phyloP scores from a whole-genome alignment of 1,139 yeast genomes.

The Yamadazyma buinensis region DNA sequence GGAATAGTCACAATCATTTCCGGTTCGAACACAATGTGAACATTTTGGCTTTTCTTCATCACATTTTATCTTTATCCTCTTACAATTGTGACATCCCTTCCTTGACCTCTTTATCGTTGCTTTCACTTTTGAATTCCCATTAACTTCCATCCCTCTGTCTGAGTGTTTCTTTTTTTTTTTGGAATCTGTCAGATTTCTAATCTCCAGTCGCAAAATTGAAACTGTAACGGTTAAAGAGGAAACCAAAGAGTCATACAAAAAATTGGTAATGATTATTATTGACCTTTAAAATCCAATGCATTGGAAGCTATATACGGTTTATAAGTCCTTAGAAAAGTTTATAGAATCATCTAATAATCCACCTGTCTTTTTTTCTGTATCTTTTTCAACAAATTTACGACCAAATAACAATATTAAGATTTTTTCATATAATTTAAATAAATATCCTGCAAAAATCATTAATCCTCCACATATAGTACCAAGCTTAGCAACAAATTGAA shows the following conservation, averaged over 20 bases:
- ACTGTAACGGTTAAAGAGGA: no score
- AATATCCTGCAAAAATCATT: conserved; percentile 48
- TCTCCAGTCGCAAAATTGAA: no score
- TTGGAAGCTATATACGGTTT: no score
- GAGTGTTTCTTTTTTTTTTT: background rate
- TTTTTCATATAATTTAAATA: conserved; percentile 48
- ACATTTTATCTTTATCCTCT: conserved; percentile 67
- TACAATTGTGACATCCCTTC: conserved; percentile 67
- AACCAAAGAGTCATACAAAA: no score
- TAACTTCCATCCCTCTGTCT: background rate
- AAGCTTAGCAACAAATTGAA: conserved; percentile 71
- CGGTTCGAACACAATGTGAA: conserved; percentile 50
- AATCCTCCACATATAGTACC: conserved; percentile 80
- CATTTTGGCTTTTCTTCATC: conserved; percentile 69
- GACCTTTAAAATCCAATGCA: no score
- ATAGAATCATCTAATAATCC: conserved; percentile 24
- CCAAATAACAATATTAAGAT: conserved; percentile 44
- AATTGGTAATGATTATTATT: no score
- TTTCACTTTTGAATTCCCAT: conserved; percentile 1
- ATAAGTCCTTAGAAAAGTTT: no score
- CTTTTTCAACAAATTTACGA: conserved; percentile 47
- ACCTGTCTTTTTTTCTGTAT: conserved; percentile 49
- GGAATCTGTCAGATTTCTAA: no score
- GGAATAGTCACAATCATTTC: conserved; percentile 58
- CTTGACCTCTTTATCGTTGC: conserved; percentile 18